Conservation (phyloP, 345 rosid genomes). For the Populus deltoides region DNA sequence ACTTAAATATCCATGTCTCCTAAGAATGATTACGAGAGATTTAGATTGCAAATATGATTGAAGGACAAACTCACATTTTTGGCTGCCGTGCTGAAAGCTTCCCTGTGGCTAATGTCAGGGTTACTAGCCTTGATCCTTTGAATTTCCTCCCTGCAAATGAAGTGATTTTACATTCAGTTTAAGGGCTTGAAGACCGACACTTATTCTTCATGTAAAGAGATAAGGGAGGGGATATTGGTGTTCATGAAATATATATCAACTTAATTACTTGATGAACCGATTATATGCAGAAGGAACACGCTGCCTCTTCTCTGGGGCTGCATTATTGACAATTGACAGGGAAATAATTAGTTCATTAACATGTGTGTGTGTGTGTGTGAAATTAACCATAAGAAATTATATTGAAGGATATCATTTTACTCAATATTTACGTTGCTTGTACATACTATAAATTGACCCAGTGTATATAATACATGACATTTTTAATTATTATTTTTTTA, state of each 20-base stretch:
- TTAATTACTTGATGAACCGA: slow-evolving; percentile 79
- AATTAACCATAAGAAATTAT: too few species aligned
- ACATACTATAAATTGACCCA: too few species aligned
- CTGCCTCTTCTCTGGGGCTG: slow-evolving; percentile 97
- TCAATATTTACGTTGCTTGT: too few species aligned
- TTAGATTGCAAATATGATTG: background rate
- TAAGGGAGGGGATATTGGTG: too few species aligned
- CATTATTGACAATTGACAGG: slow-evolving; percentile 18
- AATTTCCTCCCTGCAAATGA: slow-evolving; percentile 73
- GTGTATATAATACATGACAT: too few species aligned
- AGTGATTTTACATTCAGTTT: background rate
- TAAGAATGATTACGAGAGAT: too few species aligned
- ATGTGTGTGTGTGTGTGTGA: too few species aligned
- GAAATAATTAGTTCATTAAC: background rate
- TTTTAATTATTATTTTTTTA: too few species aligned
- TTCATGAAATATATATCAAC: slow-evolving; percentile 12
- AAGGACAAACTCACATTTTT: slow-evolving; percentile 63
- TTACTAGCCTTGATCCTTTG: slow-evolving; percentile 94
- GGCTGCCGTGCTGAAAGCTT: slow-evolving; percentile 98
- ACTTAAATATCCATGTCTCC: background rate
- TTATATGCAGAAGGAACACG: slow-evolving; percentile 98
- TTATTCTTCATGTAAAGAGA: background rate
- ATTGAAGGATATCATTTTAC: background rate
- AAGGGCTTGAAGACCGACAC: background rate
- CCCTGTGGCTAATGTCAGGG: slow-evolving; percentile 94